phyloP scores from a whole-genome alignment of 192 early-diverging fungal genomes.

The Backusella tarrabulga region DNA sequence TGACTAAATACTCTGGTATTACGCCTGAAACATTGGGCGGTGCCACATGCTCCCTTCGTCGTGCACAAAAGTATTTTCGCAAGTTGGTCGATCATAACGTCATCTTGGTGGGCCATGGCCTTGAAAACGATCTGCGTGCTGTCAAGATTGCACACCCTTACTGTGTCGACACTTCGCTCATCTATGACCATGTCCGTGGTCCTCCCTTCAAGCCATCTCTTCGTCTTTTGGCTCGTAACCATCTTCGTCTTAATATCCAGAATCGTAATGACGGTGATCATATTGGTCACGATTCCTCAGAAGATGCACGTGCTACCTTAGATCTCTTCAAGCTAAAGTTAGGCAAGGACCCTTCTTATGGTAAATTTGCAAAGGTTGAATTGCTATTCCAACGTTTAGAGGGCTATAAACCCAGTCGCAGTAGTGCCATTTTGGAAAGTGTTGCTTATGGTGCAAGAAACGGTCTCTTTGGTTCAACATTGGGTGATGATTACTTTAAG shows the following conservation, averaged over 20 bases:
- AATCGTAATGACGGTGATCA: conserved; percentile 13
- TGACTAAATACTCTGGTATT: conserved; percentile 58
- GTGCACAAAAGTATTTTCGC: conserved; percentile 47
- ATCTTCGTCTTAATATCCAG: conserved; percentile 61
- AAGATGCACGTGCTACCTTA: conserved; percentile 66
- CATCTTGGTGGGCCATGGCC: conserved; percentile 53
- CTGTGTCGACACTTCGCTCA: conserved; percentile 63
- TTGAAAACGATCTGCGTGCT: conserved; percentile 71
- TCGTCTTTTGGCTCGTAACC: conserved; percentile 46
- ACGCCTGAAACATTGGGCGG: conserved; percentile 41
- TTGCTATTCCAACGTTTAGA: conserved; percentile 36
- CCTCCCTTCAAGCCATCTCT: conserved; percentile 52
- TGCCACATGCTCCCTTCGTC: conserved; percentile 39
- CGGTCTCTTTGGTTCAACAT: conserved; percentile 22
- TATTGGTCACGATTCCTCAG: conserved; percentile 65
- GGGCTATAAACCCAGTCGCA: conserved; percentile 22
- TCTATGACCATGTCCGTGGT: conserved; percentile 55
- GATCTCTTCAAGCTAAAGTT: conserved; percentile 64
- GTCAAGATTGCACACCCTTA: conserved; percentile 56
- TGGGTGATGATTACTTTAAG: conserved; percentile 26
- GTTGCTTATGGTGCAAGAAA: conserved; percentile 13
- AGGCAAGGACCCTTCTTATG: conserved; percentile 36
- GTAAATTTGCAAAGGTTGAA: conserved; percentile 39
- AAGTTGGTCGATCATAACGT: conserved; percentile 43
- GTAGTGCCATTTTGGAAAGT: conserved; percentile 29